phyloP scores from a whole-genome alignment of 1,284 basidiomycete genomes.

The Macrocystidia cucumis region DNA sequence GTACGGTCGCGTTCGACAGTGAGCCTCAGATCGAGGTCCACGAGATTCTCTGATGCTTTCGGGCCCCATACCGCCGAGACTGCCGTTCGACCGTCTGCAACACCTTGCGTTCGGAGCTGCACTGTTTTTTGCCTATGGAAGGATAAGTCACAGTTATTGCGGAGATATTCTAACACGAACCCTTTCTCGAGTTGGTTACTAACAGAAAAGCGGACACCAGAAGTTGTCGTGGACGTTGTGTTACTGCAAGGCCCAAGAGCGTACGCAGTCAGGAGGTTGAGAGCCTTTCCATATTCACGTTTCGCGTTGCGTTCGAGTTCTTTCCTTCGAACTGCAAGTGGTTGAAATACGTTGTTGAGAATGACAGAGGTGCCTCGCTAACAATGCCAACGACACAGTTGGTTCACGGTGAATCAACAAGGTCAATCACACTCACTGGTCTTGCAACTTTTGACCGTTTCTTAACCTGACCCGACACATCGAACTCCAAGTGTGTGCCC shows the following conservation, averaged over 20 bases:
- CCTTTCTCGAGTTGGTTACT: slow-evolving; percentile 69
- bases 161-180: slow-evolving; percentile 31
- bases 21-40: slow-evolving; percentile 69
- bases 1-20: slow-evolving; percentile 46
- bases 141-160: slow-evolving; percentile 5
- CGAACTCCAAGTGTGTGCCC: slow-evolving; percentile 73
- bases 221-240: no score
- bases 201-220: slow-evolving; percentile 70
- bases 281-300: slow-evolving; percentile 84
- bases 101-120: slow-evolving; percentile 71
- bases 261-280: slow-evolving; percentile 82
- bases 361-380: slow-evolving; percentile 87
- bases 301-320: slow-evolving; percentile 89
- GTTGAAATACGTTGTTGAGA: slow-evolving; percentile 70
- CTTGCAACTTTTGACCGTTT: slow-evolving; percentile 56
- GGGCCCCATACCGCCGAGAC: slow-evolving; percentile 83
- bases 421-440: slow-evolving; percentile 48
- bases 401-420: background rate
- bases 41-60: slow-evolving; percentile 69
- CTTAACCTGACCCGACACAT: slow-evolving; percentile 53
- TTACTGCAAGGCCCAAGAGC: slow-evolving; percentile 76
- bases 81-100: slow-evolving; percentile 53
- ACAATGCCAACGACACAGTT: slow-evolving; percentile 5
- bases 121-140: slow-evolving; percentile 57
- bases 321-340: slow-evolving; percentile 87